Conservation (phyloP, 1,284 basidiomycete genomes). For the Exsudoporus floridanus region DNA sequence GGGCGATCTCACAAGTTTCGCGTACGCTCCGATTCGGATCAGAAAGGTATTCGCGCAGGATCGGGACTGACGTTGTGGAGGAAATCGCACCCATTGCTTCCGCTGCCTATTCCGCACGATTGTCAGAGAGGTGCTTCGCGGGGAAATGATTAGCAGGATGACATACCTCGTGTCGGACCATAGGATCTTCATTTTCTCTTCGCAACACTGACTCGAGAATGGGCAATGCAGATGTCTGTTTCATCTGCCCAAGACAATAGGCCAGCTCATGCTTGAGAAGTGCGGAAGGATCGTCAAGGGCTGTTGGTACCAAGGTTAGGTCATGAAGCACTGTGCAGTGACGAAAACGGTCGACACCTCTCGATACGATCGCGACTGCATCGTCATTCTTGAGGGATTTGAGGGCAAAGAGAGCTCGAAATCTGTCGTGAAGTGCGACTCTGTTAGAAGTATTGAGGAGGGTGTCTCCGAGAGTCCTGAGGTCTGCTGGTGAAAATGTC, state of each 20-base stretch:
- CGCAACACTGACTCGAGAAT: constrained; percentile 77
- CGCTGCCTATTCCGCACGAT: constrained; percentile 65
- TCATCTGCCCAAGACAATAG: constrained; percentile 95
- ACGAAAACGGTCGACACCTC: constrained; percentile 51
- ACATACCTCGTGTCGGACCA: constrained; percentile 95
- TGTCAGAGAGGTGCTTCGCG: constrained; percentile 1
- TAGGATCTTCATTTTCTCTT: constrained; percentile 78
- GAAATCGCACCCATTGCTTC: constrained; percentile 98
- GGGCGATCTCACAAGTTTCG: constrained; percentile 97
- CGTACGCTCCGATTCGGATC: constrained; percentile 82
- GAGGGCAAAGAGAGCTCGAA: constrained; percentile 91
- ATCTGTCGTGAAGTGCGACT: constrained; percentile 84
- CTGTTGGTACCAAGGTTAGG: constrained; percentile 42
- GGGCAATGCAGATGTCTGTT: constrained; percentile 72
- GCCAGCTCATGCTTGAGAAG: constrained; percentile 97
- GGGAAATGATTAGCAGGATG: not conserved
- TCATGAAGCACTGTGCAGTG: not conserved
- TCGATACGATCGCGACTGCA: constrained; percentile 83
- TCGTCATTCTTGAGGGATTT: constrained; percentile 82
- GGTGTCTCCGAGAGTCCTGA: constrained; percentile 59
- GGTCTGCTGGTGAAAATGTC: constrained; percentile 41
- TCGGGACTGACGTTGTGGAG: constrained; percentile 59
- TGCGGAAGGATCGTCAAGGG: constrained; percentile 85
- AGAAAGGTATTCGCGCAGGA: constrained; percentile 72
- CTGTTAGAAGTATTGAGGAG: constrained; percentile 77